Percentiles rank a stretch among this genome's conserved stretches.
Evolutionary conservation across 129 eudicot species (phyloP).

Genomic region (Helichrysum umbraculigerum): DNA sequence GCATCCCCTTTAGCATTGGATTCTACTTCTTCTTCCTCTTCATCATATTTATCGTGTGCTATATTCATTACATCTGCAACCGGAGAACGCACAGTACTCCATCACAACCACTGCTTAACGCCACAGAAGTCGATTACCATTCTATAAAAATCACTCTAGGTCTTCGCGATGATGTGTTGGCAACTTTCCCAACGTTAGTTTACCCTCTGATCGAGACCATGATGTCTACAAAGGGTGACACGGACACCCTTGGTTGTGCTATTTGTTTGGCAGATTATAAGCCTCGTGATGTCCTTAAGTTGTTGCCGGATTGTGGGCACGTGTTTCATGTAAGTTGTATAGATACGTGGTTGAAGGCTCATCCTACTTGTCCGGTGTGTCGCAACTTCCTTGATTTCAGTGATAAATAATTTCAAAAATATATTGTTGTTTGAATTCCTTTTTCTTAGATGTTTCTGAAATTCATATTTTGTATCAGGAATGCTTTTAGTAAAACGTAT

Average conservation of each 20-base stretch:
- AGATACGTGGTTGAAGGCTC: conserved; percentile 30
- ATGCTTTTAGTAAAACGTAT: no score
- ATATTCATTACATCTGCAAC: not conserved
- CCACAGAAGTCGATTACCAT: not conserved
- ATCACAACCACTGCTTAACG: not conserved
- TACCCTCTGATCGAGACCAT: not conserved
- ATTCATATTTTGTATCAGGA: no score
- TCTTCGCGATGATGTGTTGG: conserved; percentile 8
- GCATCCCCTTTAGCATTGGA: not conserved
- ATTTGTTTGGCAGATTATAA: conserved; percentile 11
- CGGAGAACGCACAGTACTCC: not conserved
- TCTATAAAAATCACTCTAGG: not conserved
- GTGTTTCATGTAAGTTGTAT: conserved; percentile 28
- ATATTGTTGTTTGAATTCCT: no score
- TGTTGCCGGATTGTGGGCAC: conserved; percentile 30
- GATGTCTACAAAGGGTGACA: not conserved
- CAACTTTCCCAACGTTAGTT: conserved; percentile 8
- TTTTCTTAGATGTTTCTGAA: no score
- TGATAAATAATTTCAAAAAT: not conserved
- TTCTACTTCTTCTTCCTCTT: not conserved
- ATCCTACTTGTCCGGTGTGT: conserved; percentile 33
- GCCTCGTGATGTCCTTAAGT: not conserved
- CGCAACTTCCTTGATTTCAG: conserved; percentile 15
- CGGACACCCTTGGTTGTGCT: not conserved
- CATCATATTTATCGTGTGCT: not conserved